Conservation (phyloP, 164 flowering plant species). For the Magnolia sinica region DNA sequence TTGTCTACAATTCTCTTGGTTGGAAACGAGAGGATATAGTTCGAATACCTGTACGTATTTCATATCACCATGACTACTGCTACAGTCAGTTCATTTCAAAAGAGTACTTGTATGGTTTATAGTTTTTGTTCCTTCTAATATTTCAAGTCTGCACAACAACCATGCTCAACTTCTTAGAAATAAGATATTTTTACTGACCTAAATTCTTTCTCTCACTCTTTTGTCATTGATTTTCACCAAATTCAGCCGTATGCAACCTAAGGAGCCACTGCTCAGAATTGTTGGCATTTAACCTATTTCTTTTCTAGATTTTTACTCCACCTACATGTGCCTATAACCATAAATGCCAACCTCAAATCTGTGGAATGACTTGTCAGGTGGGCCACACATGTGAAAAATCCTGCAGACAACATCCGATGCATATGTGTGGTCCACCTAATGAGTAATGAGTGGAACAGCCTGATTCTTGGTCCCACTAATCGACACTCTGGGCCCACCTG, state of each 20-base stretch:
- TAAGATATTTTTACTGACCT: not conserved
- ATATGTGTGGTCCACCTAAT: too few species aligned
- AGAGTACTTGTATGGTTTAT: not conserved
- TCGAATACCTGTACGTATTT: slow-evolving; percentile 74
- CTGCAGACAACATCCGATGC: too few species aligned
- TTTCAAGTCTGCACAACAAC: not conserved
- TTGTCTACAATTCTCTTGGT: slow-evolving; percentile 86
- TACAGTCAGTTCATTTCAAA: not conserved
- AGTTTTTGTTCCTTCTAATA: not conserved
- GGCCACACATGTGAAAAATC: too few species aligned
- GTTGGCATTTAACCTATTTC: too few species aligned
- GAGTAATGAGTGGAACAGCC: not conserved
- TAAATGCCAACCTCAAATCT: too few species aligned
- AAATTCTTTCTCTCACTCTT: too few species aligned
- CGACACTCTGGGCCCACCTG: not conserved
- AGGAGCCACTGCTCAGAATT: too few species aligned
- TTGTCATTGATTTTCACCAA: too few species aligned
- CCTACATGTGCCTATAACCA: too few species aligned
- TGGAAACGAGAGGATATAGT: slow-evolving; percentile 81
- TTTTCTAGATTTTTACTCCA: too few species aligned
- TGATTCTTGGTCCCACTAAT: not conserved
- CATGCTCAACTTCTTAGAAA: not conserved
- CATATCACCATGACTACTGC: not conserved
- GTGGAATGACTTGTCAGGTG: too few species aligned
- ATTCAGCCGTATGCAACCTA: too few species aligned